Base-by-base conservation (phyloP, 2,329 filamentous ascomycete species). In the Diaporthe helianthi region DNA sequence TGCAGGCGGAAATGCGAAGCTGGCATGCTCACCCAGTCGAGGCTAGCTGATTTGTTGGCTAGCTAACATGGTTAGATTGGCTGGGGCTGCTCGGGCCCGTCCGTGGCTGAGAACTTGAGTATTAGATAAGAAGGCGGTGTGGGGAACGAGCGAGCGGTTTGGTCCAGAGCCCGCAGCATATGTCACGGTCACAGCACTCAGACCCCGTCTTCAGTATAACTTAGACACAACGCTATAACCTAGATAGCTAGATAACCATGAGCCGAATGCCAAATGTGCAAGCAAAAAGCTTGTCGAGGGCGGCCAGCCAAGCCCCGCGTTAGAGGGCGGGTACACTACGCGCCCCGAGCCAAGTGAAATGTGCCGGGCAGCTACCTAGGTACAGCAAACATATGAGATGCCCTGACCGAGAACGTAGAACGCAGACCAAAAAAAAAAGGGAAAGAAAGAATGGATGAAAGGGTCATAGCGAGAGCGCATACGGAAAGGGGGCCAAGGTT, bases 41-140 rank as follows among this genome's bases (percentile, higher is more conserved):
- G 52, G n/a, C 52, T 61, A 47, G 55, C 38, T 61, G 38, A 46
- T 61, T 61, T 46, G 55, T 19, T 61, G 41, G 55, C 24, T 60
- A 29, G 54, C 36, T 44, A 17, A 46, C 38, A 26, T 9, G 38
- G 38, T 38, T 26, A 61, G 26, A 61, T 61, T 61, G 55, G 55
- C n/a, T 61, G 55, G 26, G 55, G 41, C 10, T 44, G 36, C 24
- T 17, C 24, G 54, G 29, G 54, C 54, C 54, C 13, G 36, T 60
- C 54, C 13, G 36, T 60, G 54, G 54, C 54, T 41, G 9, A 38
- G 33, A n/a, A n/a, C n/a, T n/a, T n/a, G n/a, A n/a, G n/a, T n/a
- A n/a, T n/a, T n/a, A n/a, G n/a, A n/a, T n/a, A n/a, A n/a, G n/a
- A 38, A 12, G 19, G 22, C 5, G 53, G 53, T n/a, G 53, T 2